Base-by-base conservation (phyloP, 345 rosid genomes). In the Arabis hirsuta region DNA sequence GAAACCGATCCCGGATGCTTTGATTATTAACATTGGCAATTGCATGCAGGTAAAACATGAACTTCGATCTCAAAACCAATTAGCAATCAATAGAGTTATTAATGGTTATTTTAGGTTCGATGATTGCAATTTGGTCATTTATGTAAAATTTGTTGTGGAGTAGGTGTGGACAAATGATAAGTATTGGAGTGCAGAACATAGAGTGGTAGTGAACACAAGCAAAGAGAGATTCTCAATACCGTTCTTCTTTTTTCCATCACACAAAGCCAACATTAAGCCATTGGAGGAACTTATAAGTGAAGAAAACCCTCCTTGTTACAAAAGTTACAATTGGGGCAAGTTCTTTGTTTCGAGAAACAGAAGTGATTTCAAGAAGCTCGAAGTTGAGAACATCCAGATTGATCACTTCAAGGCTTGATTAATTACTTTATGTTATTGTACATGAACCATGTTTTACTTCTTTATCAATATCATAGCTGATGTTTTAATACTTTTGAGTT, bases 121-220 rank as follows among this genome's bases (percentile, higher is more conserved):
- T 24, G 12, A 29, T 50, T 39, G 31, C 0, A 12, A 16, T 12
- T 42, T 31, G 42, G 20, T 42, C 41, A 8, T 13, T 1, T 8
- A 47, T 24, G 29, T 64, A 48, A 13, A 4, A 7, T 29, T 60
- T 47, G 38, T 26, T 55, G 29, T 13, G 46, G 64, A 56, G 55
- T 76, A 91, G 93, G 94, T 84, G 4, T 91, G 96, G 96, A 85
- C 82, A 77, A 89, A 91, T 59, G 90, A 85, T 10, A 47, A 27
- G 32, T 89, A 85, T 38, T 77, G 84, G 83, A 92, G 92, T 75
- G 84, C 84, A 54, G 94, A 91, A 81, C 96, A 92, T 53, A 85
- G 84, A 64, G 96, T 83, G 55, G 76, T 81, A 29, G 90, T 83
- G 78, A 89, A 89, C 68, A 55, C 83, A 1, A 63, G 79, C 70